Conservation (phyloP, 495 filamentous ascomycete species). For the Aspergillus heteromorphus region DNA sequence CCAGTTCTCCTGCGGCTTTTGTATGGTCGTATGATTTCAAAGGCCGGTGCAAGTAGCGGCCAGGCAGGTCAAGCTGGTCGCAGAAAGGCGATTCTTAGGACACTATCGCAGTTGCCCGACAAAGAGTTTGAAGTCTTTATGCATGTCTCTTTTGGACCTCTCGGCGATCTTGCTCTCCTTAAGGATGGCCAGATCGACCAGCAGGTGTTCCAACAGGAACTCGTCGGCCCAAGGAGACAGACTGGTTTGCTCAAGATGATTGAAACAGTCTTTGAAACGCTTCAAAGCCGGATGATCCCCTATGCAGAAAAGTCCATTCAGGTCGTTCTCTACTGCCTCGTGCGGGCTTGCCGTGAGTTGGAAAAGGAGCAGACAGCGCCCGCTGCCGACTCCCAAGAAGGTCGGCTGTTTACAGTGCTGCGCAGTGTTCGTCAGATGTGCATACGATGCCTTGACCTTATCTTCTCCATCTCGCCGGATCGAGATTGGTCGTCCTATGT, state of each 20-base stretch:
- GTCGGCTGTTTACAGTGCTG: constrained; percentile 49
- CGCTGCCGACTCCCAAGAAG: constrained; percentile 37
- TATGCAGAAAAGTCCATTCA: constrained; percentile 62
- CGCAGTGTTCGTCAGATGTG: constrained; percentile 67
- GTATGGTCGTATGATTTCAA: constrained; percentile 82
- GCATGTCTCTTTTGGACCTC: constrained; percentile 69
- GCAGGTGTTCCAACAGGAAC: constrained; percentile 44
- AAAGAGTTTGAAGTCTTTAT: constrained; percentile 74
- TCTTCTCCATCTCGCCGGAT: constrained; percentile 64
- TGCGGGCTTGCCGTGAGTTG: constrained; percentile 60
- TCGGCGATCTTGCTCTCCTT: constrained; percentile 53
- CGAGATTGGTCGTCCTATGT: constrained; percentile 69
- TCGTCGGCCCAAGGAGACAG: constrained; percentile 67
- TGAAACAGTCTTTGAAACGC: constrained; percentile 76
- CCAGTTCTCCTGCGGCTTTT: constrained; percentile 82
- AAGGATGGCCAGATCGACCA: constrained; percentile 47
- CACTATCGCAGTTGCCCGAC: constrained; percentile 54
- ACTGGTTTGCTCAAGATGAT: constrained; percentile 86
- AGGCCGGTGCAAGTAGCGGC: constrained; percentile 55
- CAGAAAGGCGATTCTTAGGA: constrained; percentile 59
- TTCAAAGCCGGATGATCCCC: constrained; percentile 61
- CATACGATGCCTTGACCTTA: constrained; percentile 69
- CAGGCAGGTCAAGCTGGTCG: constrained; percentile 57
- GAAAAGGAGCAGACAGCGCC: constrained; percentile 31
- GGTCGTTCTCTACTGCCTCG: constrained; percentile 71